Evolutionary conservation across 768 basidiomycete species (phyloP).

Genomic region (Pleurotus eryngii): DNA sequence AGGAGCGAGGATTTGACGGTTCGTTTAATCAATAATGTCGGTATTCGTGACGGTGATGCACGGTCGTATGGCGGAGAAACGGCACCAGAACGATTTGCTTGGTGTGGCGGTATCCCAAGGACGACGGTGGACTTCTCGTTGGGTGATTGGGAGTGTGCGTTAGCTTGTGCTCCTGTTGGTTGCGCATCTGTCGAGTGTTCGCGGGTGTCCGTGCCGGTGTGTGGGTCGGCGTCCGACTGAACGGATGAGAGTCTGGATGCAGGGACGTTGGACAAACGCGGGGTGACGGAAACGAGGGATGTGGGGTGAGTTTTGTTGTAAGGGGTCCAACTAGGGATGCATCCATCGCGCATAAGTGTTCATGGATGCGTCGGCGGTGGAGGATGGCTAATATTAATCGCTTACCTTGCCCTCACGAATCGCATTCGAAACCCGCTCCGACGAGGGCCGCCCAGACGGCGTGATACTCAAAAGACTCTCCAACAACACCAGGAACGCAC

Average conservation of each 20-base stretch:
- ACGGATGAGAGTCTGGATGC: constrained; percentile 3
- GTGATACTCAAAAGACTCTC: constrained; percentile 65
- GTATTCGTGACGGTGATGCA: not conserved
- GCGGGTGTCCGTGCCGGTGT: not conserved
- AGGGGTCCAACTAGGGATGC: not conserved
- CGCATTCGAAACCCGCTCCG: constrained; percentile 67
- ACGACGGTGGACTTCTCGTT: not conserved
- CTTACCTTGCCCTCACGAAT: constrained; percentile 73
- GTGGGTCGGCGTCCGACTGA: not conserved
- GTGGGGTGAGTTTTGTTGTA: not conserved
- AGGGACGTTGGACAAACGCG: not conserved
- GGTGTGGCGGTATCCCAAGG: not conserved
- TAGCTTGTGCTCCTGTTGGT: not conserved
- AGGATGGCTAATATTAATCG: constrained; percentile 9
- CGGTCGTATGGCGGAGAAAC: not conserved
- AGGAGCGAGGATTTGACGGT: constrained; percentile 10
- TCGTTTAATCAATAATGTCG: not conserved
- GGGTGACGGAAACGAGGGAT: not conserved
- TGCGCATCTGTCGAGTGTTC: not conserved
- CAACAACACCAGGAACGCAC: constrained; percentile 66
- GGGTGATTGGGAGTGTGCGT: not conserved
- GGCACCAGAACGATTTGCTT: not conserved
- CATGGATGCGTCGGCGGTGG: too few species aligned
- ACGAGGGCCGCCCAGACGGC: constrained; percentile 63
- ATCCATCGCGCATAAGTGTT: too few species aligned